These are phyloP conservation scores for Jaltomata sinuosa DNA, from an alignment of 257 asterid genomes.

Conservation along the genomic window DNA sequence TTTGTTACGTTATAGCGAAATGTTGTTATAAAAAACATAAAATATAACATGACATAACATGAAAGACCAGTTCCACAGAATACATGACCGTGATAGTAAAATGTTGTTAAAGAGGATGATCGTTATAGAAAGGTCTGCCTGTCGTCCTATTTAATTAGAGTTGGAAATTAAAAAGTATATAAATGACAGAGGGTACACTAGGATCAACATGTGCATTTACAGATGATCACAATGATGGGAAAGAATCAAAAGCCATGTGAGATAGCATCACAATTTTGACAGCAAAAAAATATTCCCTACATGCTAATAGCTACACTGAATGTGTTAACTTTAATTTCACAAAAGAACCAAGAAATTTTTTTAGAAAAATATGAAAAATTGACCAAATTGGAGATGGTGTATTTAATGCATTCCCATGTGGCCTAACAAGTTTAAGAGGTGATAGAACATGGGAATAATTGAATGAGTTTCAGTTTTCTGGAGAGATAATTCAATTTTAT, in stretches of 20 bases:
- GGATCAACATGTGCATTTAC: neutral
- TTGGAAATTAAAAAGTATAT: neutral
- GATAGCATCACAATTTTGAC: neutral
- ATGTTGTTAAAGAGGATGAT: neutral
- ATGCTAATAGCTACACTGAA: neutral
- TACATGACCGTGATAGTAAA: too few species aligned
- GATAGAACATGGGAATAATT: constrained; percentile 8
- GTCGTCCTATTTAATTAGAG: neutral
- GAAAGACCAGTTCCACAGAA: too few species aligned
- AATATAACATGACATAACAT: too few species aligned
- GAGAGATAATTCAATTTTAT: neutral
- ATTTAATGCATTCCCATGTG: constrained; percentile 1
- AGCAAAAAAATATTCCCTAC: neutral
- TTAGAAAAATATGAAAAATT: neutral
- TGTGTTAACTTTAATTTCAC: neutral
- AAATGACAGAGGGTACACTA: neutral
- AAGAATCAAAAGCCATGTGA: neutral
- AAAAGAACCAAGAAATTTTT: neutral
- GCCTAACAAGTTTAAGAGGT: neutral
- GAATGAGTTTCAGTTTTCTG: neutral
- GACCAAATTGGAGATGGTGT: neutral
- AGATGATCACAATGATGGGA: neutral
- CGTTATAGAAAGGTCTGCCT: neutral
- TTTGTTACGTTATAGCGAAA: too few species aligned
- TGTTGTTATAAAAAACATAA: too few species aligned